Evolutionary conservation across 495 filamentous ascomycete genomes (phyloP).

Genomic region (Penicillium paxilli): DNA sequence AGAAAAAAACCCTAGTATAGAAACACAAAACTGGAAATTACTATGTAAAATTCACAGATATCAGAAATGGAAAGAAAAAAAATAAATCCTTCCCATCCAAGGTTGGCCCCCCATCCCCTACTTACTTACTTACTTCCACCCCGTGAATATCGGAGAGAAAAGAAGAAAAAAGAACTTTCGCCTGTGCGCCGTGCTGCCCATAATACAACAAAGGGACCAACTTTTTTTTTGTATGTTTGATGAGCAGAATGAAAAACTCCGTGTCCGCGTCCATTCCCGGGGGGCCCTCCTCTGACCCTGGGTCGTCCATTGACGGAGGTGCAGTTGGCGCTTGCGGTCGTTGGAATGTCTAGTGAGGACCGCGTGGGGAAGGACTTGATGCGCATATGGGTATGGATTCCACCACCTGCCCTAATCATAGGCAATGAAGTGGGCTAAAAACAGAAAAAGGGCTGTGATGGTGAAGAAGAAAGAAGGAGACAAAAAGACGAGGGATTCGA

Average conservation of each 20-base stretch:
- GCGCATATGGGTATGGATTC: constrained; percentile 14
- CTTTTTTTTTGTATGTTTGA: constrained; percentile 29
- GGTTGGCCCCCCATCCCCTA: no score
- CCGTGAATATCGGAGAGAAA: constrained; percentile 26
- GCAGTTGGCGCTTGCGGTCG: background rate
- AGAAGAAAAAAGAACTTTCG: no score
- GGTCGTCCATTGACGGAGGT: no score
- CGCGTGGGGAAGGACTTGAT: constrained; percentile 13
- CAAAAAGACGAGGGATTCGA: background rate
- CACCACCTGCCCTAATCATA: background rate
- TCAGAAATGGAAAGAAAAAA: constrained; percentile 12
- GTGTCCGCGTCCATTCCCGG: constrained; percentile 7
- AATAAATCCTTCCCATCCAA: background rate
- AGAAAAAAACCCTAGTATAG: no score
- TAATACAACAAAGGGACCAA: constrained; percentile 36
- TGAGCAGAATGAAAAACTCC: constrained; percentile 20
- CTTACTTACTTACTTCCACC: no score
- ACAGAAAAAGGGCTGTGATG: background rate
- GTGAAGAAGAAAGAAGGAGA: background rate
- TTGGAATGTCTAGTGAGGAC: background rate
- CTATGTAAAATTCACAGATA: constrained; percentile 29
- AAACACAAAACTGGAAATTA: constrained; percentile 19
- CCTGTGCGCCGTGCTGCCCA: constrained; percentile 51
- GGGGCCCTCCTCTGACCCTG: no score
- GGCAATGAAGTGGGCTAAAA: background rate